phyloP scores from a whole-genome alignment of 1,284 basidiomycete species.

The Apiotrichum brassicae region DNA sequence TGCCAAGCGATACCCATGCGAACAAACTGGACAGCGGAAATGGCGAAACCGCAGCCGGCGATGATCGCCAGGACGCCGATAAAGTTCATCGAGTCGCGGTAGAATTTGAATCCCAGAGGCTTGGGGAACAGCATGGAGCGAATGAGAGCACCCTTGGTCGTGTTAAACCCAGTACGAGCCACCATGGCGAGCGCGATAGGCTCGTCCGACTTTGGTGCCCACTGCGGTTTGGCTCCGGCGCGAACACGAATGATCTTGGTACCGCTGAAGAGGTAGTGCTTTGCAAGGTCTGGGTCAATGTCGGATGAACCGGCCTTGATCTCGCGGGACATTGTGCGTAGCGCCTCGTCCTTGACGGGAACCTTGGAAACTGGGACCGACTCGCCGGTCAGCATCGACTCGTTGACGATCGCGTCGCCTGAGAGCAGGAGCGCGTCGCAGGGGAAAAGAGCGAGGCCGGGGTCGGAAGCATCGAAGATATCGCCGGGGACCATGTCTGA shows the following conservation, averaged over 20 bases:
- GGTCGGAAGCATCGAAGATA: constrained; percentile 77
- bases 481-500: constrained; percentile 85
- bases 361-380: constrained; percentile 59
- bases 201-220: constrained; percentile 50
- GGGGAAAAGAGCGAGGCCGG: constrained; percentile 70
- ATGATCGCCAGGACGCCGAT: constrained; percentile 86
- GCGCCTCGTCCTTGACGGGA: constrained; percentile 66
- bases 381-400: constrained; percentile 81
- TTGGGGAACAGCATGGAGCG: constrained; percentile 99
- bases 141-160: constrained; percentile 93
- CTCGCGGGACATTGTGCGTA: constrained; percentile 61
- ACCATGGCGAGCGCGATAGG: constrained; percentile 78
- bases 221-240: constrained; percentile 52
- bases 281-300: constrained; percentile 63
- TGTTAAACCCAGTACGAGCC: constrained; percentile 91
- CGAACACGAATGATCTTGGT: constrained; percentile 91
- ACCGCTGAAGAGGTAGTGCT: constrained; percentile 85
- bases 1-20: constrained; percentile 82
- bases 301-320: constrained; percentile 54
- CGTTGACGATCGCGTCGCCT: constrained; percentile 61
- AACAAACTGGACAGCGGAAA: constrained; percentile 85
- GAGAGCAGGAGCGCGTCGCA: constrained; percentile 65
- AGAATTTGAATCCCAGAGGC: constrained; percentile 96
- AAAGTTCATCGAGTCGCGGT: constrained; percentile 95
- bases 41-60: constrained; percentile 78